These are phyloP conservation scores for Clausena lansium DNA, from an alignment of 345 rosid species.

Conservation along the genomic window DNA sequence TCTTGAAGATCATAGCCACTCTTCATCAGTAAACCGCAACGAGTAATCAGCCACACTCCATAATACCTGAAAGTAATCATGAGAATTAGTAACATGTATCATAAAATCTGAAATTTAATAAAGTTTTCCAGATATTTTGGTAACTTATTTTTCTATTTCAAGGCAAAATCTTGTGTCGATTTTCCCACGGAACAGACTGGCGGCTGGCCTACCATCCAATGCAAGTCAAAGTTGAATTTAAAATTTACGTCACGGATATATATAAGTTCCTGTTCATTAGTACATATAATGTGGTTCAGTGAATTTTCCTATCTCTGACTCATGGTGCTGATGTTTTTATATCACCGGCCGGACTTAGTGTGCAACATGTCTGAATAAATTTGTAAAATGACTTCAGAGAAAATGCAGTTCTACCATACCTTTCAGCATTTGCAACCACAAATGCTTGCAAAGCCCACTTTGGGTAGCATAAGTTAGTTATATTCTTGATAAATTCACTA, in stretches of 20 bases:
- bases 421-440: constrained; percentile 75
- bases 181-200: not conserved
- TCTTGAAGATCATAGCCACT: constrained; percentile 56
- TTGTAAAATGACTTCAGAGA: not conserved
- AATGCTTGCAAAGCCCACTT: constrained; percentile 91
- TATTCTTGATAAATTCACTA: constrained; percentile 32
- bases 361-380: not conserved
- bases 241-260: not conserved
- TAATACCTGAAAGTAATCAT: constrained; percentile 52
- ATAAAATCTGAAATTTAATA: not conserved
- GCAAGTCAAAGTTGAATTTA: too few species aligned
- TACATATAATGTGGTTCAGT: not conserved
- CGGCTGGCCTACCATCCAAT: not conserved
- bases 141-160: not conserved
- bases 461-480: constrained; percentile 70
- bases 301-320: not conserved
- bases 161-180: not conserved
- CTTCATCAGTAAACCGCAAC: constrained; percentile 62
- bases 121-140: not conserved
- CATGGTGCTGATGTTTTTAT: not conserved
- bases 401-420: constrained; percentile 30
- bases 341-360: too few species aligned
- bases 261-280: not conserved
- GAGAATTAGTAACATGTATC: not conserved
- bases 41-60: constrained; percentile 88